These are phyloP conservation scores for Apophysomyces variabilis DNA, from an alignment of 371 early-diverging fungal genomes.

Conservation along the genomic window DNA sequence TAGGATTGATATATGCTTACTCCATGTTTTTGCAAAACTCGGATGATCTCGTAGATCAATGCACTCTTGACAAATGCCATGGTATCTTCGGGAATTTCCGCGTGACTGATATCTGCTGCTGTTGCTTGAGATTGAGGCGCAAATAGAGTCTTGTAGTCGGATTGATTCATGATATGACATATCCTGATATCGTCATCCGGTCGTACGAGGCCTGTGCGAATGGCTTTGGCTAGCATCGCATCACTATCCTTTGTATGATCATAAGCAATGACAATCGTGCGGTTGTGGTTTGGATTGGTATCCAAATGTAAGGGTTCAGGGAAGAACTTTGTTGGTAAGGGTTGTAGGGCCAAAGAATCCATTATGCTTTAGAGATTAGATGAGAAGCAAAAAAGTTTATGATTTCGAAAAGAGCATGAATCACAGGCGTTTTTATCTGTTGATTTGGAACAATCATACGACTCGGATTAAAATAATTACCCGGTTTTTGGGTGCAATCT, in stretches of 20 bases:
- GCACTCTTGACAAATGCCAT: constrained; percentile 18
- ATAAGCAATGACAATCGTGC: constrained; percentile 31
- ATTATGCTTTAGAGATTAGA: background rate
- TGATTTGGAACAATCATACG: constrained; percentile 6
- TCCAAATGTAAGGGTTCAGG: background rate
- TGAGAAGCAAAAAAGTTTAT: background rate
- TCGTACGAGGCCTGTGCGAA: constrained; percentile 22
- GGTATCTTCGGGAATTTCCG: background rate
- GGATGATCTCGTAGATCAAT: constrained; percentile 26
- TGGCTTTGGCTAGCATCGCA: constrained; percentile 37
- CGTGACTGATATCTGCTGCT: background rate
- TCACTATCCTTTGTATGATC: constrained; percentile 41
- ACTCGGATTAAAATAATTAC: background rate
- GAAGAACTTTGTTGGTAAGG: constrained; percentile 7
- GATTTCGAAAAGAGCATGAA: background rate
- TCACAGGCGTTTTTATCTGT: background rate
- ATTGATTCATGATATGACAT: constrained; percentile 31
- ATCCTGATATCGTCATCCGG: constrained; percentile 34
- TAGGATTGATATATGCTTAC: constrained; percentile 21
- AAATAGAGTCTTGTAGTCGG: constrained; percentile 24
- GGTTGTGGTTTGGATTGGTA: background rate
- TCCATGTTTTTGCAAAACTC: constrained; percentile 23
- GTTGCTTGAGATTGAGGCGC: constrained; percentile 14
- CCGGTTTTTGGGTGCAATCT: background rate
- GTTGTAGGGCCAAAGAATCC: background rate